Evolutionary conservation across 1,284 basidiomycete genomes (phyloP).

Genomic region (Ceratobasidium sp.): DNA sequence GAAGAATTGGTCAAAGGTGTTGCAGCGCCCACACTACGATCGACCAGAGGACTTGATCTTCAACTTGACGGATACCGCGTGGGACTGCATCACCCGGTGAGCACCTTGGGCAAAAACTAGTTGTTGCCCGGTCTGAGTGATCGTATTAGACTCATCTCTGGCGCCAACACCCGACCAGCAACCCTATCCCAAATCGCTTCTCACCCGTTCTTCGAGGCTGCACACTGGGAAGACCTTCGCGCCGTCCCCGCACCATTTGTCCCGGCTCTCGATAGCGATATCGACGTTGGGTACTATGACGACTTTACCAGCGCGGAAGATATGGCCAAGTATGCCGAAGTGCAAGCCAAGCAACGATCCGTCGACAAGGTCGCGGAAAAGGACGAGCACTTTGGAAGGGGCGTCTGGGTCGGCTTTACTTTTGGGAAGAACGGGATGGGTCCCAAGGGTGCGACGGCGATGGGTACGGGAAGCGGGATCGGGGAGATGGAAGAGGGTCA

Average conservation of each 20-base stretch:
- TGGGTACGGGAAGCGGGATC: slow-evolving; percentile 39
- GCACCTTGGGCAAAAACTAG: slow-evolving; percentile 45
- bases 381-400: slow-evolving; percentile 76
- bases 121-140: slow-evolving; percentile 5
- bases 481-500: slow-evolving; percentile 34
- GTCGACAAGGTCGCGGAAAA: slow-evolving; percentile 93
- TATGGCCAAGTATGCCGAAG: slow-evolving; percentile 99
- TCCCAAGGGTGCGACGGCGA: slow-evolving; percentile 38
- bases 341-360: slow-evolving; percentile 95
- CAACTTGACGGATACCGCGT: slow-evolving; percentile 93
- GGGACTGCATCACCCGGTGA: slow-evolving; percentile 93
- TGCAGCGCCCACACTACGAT: slow-evolving; percentile 94
- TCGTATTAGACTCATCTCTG: slow-evolving; percentile 71
- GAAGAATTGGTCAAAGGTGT: slow-evolving; percentile 96
- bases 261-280: slow-evolving; percentile 92
- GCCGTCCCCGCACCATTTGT: slow-evolving; percentile 90
- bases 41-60: slow-evolving; percentile 97
- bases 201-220: slow-evolving; percentile 86
- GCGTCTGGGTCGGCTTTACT: slow-evolving; percentile 97
- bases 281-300: slow-evolving; percentile 98
- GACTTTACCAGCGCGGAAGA: slow-evolving; percentile 93
- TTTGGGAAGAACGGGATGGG: slow-evolving; percentile 86
- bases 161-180: slow-evolving; percentile 82
- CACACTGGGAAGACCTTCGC: slow-evolving; percentile 84
- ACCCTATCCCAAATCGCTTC: slow-evolving; percentile 77